Conservation (phyloP, 257 asterid species). For the Leonotis leonurus region DNA sequence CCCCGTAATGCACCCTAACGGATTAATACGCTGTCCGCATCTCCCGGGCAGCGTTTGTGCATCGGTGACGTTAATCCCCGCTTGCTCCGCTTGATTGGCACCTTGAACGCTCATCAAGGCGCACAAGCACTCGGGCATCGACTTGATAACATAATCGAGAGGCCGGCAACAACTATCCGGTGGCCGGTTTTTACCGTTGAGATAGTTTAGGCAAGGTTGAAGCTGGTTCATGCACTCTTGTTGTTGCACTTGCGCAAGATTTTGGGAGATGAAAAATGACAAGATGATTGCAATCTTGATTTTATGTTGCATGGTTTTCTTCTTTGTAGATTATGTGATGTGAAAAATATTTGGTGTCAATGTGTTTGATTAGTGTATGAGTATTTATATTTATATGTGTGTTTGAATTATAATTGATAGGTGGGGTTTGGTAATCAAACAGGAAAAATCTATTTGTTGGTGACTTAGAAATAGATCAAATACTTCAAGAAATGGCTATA, state of each 20-base stretch:
- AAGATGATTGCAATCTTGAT: constrained; percentile 5
- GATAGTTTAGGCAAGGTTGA: constrained; percentile 55
- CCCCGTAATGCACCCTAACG: constrained; percentile 73
- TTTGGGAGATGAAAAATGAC: constrained; percentile 18
- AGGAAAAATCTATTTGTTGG: constrained; percentile 3
- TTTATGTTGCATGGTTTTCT: constrained; percentile 1
- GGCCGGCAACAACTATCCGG: constrained; percentile 67
- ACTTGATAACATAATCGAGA: constrained; percentile 37
- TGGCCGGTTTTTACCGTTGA: constrained; percentile 40
- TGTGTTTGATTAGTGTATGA: not conserved
- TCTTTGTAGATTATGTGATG: not conserved
- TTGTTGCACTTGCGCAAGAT: constrained; percentile 31
- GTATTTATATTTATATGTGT: not conserved
- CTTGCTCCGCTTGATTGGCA: constrained; percentile 52
- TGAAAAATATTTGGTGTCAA: not conserved
- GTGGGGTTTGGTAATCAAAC: constrained; percentile 46
- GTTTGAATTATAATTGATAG: constrained; percentile 18
- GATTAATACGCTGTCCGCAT: constrained; percentile 74
- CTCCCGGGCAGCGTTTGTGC: constrained; percentile 74
- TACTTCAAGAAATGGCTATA: constrained; percentile 5
- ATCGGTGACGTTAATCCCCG: constrained; percentile 52
- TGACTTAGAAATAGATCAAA: constrained; percentile 1
- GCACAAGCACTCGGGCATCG: constrained; percentile 76
- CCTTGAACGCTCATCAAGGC: constrained; percentile 57
- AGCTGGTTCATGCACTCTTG: constrained; percentile 50